Conservation (phyloP, 2,329 filamentous ascomycete genomes). For the Cyclaneusma minus region DNA sequence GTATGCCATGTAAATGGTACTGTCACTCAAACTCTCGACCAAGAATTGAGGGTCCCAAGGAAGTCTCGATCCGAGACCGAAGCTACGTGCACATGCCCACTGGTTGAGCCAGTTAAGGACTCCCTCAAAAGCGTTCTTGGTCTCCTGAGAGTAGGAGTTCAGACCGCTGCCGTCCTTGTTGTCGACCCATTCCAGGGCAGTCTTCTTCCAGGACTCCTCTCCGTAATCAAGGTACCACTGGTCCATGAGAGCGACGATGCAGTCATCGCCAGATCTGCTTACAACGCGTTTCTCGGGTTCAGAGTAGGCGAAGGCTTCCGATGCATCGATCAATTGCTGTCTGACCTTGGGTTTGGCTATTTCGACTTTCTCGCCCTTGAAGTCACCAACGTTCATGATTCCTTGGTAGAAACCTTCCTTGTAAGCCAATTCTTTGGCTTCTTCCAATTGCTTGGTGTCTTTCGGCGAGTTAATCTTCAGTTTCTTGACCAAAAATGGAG, state of each 20-base stretch:
- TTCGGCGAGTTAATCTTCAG: conserved; percentile 96
- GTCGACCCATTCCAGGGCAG: conserved; percentile 57
- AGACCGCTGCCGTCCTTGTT: conserved; percentile 50
- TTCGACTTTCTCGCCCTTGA: conserved; percentile 74
- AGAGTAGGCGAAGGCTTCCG: conserved; percentile 77
- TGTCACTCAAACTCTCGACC: conserved; percentile 84
- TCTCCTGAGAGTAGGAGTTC: conserved; percentile 67
- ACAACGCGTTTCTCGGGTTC: conserved; percentile 86
- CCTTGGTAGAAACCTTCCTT: conserved; percentile 97
- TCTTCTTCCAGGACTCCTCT: conserved; percentile 70
- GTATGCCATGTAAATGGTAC: conserved; percentile 82
- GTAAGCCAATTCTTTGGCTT: conserved; percentile 93
- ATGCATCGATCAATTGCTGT: conserved; percentile 58
- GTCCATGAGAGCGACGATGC: conserved; percentile 82
- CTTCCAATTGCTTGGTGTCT: conserved; percentile 75
- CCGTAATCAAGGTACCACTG: conserved; percentile 99
- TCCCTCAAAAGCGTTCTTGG: conserved; percentile 66
- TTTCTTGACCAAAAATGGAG: conserved; percentile 71
- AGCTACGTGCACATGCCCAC: conserved; percentile 88
- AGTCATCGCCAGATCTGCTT: conserved; percentile 80
- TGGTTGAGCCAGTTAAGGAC: conserved; percentile 87
- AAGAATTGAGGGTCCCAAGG: conserved; percentile 87
- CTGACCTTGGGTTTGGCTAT: conserved; percentile 75
- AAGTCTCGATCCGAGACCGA: conserved; percentile 82
- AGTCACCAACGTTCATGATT: conserved; percentile 74